Conservation (phyloP, 2,329 filamentous ascomycete species). For the Microascus cirrosus region DNA sequence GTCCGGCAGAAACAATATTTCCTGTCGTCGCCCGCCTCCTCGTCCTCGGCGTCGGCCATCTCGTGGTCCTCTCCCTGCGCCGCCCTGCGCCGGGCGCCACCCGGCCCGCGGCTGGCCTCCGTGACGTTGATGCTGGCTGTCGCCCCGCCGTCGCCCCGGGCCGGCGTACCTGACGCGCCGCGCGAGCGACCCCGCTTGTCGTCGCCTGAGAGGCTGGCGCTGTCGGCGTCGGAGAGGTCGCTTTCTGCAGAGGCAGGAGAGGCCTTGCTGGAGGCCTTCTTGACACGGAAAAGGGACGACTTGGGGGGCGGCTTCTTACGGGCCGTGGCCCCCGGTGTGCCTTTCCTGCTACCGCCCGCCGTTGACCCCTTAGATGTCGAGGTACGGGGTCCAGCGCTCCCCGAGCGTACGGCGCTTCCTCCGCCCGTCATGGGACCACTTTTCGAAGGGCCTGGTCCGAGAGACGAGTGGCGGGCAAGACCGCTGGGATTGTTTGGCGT, state of each 20-base stretch:
- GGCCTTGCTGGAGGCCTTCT: conserved; percentile 45
- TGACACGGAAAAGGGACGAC: conserved; percentile 51
- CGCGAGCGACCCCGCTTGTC: conserved; percentile 20
- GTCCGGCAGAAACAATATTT: conserved; percentile 79
- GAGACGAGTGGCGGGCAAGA: conserved; percentile 50
- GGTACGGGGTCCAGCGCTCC: conserved; percentile 49
- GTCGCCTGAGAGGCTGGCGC: conserved; percentile 39
- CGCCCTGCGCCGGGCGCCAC: conserved; percentile 12
- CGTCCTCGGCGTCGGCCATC: conserved; percentile 47
- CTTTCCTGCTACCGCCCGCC: conserved; percentile 30
- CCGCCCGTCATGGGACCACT: conserved; percentile 20
- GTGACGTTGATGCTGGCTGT: not conserved
- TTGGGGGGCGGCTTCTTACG: conserved; percentile 41
- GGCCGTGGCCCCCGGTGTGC: conserved; percentile 28
- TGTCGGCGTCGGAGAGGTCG: conserved; percentile 53
- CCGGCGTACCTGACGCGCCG: conserved; percentile 21
- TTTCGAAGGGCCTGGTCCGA: conserved; percentile 53
- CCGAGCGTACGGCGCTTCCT: conserved; percentile 29
- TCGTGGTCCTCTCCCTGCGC: conserved; percentile 33
- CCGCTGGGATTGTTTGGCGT: conserved; percentile 42
- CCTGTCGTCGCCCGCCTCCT: conserved; percentile 65
- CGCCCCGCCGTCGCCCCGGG: not conserved
- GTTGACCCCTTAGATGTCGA: conserved; percentile 31
- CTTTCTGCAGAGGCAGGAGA: conserved; percentile 54
- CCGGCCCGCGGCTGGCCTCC: not conserved